Conservation (phyloP, 2,329 filamentous ascomycete species). For the Exophiala sp. region DNA sequence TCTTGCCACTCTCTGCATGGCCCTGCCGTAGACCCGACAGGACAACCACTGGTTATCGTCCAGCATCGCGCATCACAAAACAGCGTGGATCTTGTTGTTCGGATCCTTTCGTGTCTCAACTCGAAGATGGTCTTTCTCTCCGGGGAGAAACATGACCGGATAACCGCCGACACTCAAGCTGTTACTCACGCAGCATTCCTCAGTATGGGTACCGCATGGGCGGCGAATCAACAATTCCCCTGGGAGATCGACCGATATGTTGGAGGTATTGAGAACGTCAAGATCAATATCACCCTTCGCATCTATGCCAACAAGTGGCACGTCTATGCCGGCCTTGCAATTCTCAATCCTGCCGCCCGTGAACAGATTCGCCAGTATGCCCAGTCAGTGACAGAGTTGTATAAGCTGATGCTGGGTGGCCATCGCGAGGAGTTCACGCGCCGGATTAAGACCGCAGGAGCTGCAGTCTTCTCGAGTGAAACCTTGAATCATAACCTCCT, state of each 20-base stretch:
- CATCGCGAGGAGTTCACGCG: constrained; percentile 65
- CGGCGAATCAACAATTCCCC: constrained; percentile 88
- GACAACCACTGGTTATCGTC: constrained; percentile 87
- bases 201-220: constrained; percentile 97
- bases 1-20: constrained; percentile 96
- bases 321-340: constrained; percentile 94
- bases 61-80: constrained; percentile 78
- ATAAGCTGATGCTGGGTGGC: constrained; percentile 92
- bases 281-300: constrained; percentile 94
- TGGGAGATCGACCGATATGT: constrained; percentile 96
- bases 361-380: constrained; percentile 94
- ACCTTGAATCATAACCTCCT: constrained; percentile 59
- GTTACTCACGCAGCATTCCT: constrained; percentile 97
- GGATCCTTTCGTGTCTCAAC: constrained; percentile 72
- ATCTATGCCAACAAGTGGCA: constrained; percentile 99
- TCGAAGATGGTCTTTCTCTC: constrained; percentile 85
- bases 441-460: constrained; percentile 74
- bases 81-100: constrained; percentile 71
- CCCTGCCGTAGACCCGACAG: constrained; percentile 77
- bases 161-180: constrained; percentile 96
- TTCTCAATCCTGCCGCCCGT: constrained; percentile 87
- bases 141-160: constrained; percentile 84
- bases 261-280: constrained; percentile 96
- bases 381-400: constrained; percentile 82
- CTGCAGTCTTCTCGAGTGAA: constrained; percentile 56